Conservation (phyloP, 768 basidiomycete species). For the Cubamyces sp. region DNA sequence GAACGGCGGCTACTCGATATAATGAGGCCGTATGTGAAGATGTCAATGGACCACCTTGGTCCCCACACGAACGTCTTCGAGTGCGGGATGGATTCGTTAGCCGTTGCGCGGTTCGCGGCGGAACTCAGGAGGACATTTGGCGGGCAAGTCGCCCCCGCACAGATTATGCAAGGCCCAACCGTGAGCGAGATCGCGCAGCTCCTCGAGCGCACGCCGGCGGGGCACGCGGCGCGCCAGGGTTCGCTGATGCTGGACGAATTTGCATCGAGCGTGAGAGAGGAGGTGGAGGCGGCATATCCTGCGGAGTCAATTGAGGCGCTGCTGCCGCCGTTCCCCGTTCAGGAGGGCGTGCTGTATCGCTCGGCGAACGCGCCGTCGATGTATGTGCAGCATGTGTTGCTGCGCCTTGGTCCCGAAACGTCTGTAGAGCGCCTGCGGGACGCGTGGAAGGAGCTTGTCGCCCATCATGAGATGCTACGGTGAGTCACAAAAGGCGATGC, state of each 20-base stretch:
- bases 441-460: constrained; percentile 41
- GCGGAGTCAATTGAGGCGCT: constrained; percentile 6
- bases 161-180: constrained; percentile 36
- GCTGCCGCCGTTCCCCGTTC: constrained; percentile 50
- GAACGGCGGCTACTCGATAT: constrained; percentile 43
- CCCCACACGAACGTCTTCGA: constrained; percentile 38
- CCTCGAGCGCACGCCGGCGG: neutral
- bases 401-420: constrained; percentile 33
- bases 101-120: constrained; percentile 30
- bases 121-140: constrained; percentile 30
- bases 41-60: constrained; percentile 20
- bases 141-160: constrained; percentile 31
- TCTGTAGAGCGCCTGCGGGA: constrained; percentile 32
- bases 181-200: constrained; percentile 31
- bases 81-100: constrained; percentile 39
- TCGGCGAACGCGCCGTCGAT: constrained; percentile 42
- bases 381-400: constrained; percentile 50
- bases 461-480: constrained; percentile 35
- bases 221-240: neutral
- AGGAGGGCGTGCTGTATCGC: constrained; percentile 51
- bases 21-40: constrained; percentile 32
- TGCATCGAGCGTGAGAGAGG: neutral
- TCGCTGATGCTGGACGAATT: constrained; percentile 5
- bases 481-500: constrained; percentile 4
- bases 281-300: constrained; percentile 13